A percentile compares a stretch with the other conserved stretches of the same genome.
These are phyloP conservation scores for Rubroboletus pulcherrimus DNA, from an alignment of 768 basidiomycete species.

Conservation along the genomic window DNA sequence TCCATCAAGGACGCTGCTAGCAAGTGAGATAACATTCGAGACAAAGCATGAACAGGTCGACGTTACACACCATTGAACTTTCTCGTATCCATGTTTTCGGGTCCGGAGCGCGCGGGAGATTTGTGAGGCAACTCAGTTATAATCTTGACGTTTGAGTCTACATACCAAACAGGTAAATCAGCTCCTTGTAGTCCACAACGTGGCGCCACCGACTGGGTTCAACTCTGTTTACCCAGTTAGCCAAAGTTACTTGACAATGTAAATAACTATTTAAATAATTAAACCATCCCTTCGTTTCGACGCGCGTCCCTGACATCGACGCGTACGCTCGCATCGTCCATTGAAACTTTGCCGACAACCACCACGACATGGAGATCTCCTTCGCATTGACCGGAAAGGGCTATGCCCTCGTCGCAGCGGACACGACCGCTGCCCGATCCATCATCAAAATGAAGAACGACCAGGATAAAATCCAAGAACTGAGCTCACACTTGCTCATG, in stretches of 20 bases:
- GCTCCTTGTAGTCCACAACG: not conserved
- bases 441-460: constrained; percentile 98
- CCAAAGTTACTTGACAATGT: not conserved
- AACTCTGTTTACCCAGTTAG: not conserved
- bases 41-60: not conserved
- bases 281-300: constrained; percentile 13
- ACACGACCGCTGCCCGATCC: constrained; percentile 83
- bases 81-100: not conserved
- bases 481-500: constrained; percentile 92
- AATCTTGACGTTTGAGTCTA: not conserved
- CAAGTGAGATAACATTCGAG: not conserved
- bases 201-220: too few species aligned
- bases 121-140: not conserved
- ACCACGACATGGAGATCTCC: constrained; percentile 74
- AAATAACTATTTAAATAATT: constrained; percentile 18
- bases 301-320: constrained; percentile 29
- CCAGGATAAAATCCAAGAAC: constrained; percentile 92
- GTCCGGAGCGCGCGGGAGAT: not conserved
- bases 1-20: not conserved
- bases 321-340: constrained; percentile 13
- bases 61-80: not conserved
- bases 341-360: constrained; percentile 6
- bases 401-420: constrained; percentile 89
- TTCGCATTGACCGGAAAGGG: constrained; percentile 91
- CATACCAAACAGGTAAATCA: not conserved